These are phyloP conservation scores for Blastosporella zonata DNA, from an alignment of 1,284 basidiomycete species.

Conservation along the genomic window DNA sequence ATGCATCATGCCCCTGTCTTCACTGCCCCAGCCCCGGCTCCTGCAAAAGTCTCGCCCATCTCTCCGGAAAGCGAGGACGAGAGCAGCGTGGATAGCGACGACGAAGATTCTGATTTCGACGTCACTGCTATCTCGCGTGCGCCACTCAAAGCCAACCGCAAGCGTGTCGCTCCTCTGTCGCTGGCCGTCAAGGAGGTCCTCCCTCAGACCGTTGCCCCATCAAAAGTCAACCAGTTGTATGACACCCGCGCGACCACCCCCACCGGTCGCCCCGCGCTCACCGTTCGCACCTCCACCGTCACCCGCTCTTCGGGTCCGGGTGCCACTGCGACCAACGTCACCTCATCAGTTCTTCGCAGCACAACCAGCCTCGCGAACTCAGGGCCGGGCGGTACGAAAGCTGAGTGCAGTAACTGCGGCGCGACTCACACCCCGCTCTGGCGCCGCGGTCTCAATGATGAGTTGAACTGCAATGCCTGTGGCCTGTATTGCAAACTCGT, in stretches of 20 bases:
- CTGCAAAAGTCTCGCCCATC: slow-evolving; percentile 13
- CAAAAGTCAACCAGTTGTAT: slow-evolving; percentile 49
- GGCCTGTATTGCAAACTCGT: slow-evolving; percentile 79
- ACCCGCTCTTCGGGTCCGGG: slow-evolving; percentile 56
- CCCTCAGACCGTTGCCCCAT: slow-evolving; percentile 49
- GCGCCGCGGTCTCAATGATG: slow-evolving; percentile 78
- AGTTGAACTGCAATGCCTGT: slow-evolving; percentile 82
- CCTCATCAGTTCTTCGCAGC: slow-evolving; percentile 37
- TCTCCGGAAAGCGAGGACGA: slow-evolving; percentile 28
- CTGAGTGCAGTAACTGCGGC: slow-evolving; percentile 80
- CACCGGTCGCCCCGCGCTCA: slow-evolving; percentile 52
- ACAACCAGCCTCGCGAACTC: slow-evolving; percentile 27
- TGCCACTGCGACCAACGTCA: slow-evolving; percentile 56
- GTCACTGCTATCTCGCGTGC: slow-evolving; percentile 11
- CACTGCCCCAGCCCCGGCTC: slow-evolving; percentile 7
- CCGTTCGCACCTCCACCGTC: slow-evolving; percentile 44
- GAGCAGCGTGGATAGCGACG: slow-evolving; percentile 29
- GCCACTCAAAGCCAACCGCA: slow-evolving; percentile 12
- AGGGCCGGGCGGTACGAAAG: slow-evolving; percentile 74
- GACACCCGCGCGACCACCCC: slow-evolving; percentile 44
- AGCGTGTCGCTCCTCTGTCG: slow-evolving; percentile 33
- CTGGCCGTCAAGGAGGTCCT: slow-evolving; percentile 36
- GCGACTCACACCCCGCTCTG: slow-evolving; percentile 82
- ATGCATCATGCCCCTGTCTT: slow-evolving; percentile 24
- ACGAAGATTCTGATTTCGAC: slow-evolving; percentile 29